A percentile compares a stretch with the other conserved stretches of the same genome.
phyloP scores from a whole-genome alignment of 2,329 filamentous ascomycete genomes.

The Alternaria gaisen region DNA sequence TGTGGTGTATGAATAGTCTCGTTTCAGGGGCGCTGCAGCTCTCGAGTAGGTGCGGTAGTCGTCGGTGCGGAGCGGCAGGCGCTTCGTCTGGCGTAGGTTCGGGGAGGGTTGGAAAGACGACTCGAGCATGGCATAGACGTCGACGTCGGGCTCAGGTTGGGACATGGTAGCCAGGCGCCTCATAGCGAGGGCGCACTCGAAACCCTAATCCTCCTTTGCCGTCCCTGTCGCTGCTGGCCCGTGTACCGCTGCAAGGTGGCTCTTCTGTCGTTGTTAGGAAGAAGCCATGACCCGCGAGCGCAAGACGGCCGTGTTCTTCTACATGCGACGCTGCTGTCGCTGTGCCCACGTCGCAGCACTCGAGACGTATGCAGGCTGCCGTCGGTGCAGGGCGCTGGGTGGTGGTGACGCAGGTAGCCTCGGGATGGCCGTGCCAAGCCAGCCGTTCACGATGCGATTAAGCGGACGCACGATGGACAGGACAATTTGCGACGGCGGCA shows the following conservation, averaged over 20 bases:
- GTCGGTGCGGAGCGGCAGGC: slow-evolving; percentile 40
- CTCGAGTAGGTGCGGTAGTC: slow-evolving; percentile 34
- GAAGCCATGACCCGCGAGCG: slow-evolving; percentile 34
- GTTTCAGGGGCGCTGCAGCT: slow-evolving; percentile 34
- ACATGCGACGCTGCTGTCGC: slow-evolving; percentile 30
- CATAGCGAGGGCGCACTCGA: not conserved
- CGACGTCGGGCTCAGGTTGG: slow-evolving; percentile 31
- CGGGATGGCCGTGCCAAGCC: slow-evolving; percentile 28
- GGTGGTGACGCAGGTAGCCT: slow-evolving; percentile 43
- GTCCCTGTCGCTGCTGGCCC: slow-evolving; percentile 9
- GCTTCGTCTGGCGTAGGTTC: slow-evolving; percentile 37
- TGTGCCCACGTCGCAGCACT: slow-evolving; percentile 13
- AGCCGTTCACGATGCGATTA: slow-evolving; percentile 21
- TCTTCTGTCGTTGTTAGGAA: slow-evolving; percentile 16
- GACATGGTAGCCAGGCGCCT: slow-evolving; percentile 32
- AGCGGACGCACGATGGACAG: slow-evolving; percentile 9
- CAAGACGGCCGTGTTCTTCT: slow-evolving; percentile 13
- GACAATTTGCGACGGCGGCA: slow-evolving; percentile 5
- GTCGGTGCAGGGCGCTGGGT: slow-evolving; percentile 17
- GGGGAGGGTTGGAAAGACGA: slow-evolving; percentile 42
- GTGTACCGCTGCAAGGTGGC: slow-evolving; percentile 15
- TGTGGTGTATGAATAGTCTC: slow-evolving; percentile 26
- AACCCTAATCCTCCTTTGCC: slow-evolving; percentile 1
- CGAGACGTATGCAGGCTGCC: slow-evolving; percentile 20
- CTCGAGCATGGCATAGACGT: slow-evolving; percentile 44